phyloP scores from a whole-genome alignment of 2,329 filamentous ascomycete species.

The Aspergillus tamarii region DNA sequence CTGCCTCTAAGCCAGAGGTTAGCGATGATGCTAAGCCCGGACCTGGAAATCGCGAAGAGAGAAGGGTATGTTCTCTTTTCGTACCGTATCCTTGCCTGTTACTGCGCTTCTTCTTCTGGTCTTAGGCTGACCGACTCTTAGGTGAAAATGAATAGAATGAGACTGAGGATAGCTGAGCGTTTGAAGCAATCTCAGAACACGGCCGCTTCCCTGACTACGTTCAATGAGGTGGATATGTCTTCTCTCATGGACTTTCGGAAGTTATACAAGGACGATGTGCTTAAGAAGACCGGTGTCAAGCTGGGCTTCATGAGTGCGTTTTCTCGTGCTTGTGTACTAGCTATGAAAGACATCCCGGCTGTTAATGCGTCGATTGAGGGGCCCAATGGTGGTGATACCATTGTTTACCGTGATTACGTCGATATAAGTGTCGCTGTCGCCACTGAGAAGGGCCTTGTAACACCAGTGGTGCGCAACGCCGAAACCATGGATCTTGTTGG shows the following conservation, averaged over 20 bases:
- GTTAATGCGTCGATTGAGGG: constrained; percentile 98
- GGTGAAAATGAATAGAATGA: constrained; percentile 99
- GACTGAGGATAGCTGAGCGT: constrained; percentile 92
- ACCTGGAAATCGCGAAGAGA: constrained; percentile 80
- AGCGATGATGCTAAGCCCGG: constrained; percentile 33
- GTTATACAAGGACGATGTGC: constrained; percentile 91
- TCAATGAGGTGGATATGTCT: constrained; percentile 99
- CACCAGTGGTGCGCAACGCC: constrained; percentile 91
- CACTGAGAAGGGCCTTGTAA: constrained; percentile 96
- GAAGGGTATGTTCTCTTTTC: constrained; percentile 65
- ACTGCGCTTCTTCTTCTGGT: not conserved
- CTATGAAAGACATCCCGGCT: constrained; percentile 91
- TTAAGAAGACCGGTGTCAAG: constrained; percentile 96
- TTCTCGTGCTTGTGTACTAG: constrained; percentile 82
- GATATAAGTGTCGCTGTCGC: constrained; percentile 97
- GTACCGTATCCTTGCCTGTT: not conserved
- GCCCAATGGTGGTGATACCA: constrained; percentile 90
- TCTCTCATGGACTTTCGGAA: constrained; percentile 96
- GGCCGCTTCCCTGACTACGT: constrained; percentile 92
- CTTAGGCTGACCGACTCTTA: constrained; percentile 39
- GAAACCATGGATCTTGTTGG: constrained; percentile 84
- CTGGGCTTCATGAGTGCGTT: constrained; percentile 99
- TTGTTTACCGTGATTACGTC: constrained; percentile 97
- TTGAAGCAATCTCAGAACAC: constrained; percentile 99
- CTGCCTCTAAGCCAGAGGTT: constrained; percentile 25